A percentile compares a stretch with the other conserved stretches of the same genome.
Evolutionary conservation across 768 basidiomycete species (phyloP).

Genomic region (Termitomyces bulborhizus): DNA sequence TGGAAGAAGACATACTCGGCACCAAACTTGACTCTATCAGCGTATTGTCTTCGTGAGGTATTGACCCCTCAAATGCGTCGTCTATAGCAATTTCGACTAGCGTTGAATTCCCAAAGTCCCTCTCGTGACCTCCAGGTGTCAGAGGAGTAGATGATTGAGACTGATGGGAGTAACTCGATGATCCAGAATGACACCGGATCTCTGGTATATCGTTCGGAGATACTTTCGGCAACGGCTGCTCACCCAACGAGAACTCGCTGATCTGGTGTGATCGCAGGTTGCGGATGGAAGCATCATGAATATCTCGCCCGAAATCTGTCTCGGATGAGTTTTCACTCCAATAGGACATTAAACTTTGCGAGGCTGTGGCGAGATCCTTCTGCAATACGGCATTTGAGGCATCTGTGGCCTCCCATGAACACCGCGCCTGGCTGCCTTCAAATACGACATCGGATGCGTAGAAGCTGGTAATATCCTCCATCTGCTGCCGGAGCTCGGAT

Average conservation of each 20-base stretch:
- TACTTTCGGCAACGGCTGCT: neutral
- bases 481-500: conserved; percentile 46
- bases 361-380: neutral
- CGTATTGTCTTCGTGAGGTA: neutral
- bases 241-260: neutral
- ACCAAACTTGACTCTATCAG: conserved; percentile 2
- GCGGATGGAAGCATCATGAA: neutral
- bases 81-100: conserved; percentile 6
- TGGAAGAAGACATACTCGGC: conserved; percentile 3
- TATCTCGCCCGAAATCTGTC: neutral
- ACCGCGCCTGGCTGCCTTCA: conserved; percentile 75
- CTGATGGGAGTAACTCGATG: conserved; percentile 8
- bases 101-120: neutral
- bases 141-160: conserved; percentile 11
- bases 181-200: conserved; percentile 1
- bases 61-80: conserved; percentile 4
- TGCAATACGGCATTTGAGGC: conserved; percentile 27
- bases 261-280: conserved; percentile 1
- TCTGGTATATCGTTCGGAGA: neutral
- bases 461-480: conserved; percentile 55
- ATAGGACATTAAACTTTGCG: conserved; percentile 11
- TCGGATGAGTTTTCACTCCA: conserved; percentile 16
- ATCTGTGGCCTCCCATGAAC: conserved; percentile 68
- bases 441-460: conserved; percentile 73
- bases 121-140: conserved; percentile 9